phyloP scores from a whole-genome alignment of 2,329 filamentous ascomycete genomes.

The Fusarium staphyleae region DNA sequence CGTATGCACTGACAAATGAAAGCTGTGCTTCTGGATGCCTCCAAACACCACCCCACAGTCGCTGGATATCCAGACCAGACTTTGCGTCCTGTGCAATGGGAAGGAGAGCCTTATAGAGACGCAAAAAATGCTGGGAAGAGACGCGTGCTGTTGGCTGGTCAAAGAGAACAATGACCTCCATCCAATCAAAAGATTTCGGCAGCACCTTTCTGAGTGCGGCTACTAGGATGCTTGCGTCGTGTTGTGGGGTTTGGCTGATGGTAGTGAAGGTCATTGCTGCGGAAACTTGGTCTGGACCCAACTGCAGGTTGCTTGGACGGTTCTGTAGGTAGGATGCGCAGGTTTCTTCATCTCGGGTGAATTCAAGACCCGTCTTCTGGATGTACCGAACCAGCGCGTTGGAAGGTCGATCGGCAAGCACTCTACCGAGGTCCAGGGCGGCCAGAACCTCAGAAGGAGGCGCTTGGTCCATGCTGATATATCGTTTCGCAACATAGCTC shows the following conservation, averaged over 20 bases:
- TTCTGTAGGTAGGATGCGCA: conserved; percentile 63
- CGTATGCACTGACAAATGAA: conserved; percentile 90
- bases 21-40: conserved; percentile 85
- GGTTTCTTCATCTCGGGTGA: conserved; percentile 77
- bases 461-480: conserved; percentile 67
- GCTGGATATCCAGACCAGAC: conserved; percentile 77
- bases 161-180: conserved; percentile 78
- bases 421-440: conserved; percentile 71
- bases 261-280: conserved; percentile 74
- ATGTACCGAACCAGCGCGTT: conserved; percentile 71
- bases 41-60: conserved; percentile 91
- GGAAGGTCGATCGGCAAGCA: conserved; percentile 65
- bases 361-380: conserved; percentile 75
- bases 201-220: conserved; percentile 68
- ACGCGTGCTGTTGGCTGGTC: conserved; percentile 80
- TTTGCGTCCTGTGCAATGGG: conserved; percentile 68
- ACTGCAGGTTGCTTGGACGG: conserved; percentile 62
- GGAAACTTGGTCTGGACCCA: conserved; percentile 83
- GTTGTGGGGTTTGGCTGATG: conserved; percentile 62
- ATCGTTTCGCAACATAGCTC: conserved; percentile 72
- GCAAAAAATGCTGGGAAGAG: conserved; percentile 80
- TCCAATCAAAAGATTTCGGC: conserved; percentile 70
- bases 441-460: conserved; percentile 75
- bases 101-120: conserved; percentile 79
- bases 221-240: conserved; percentile 64